Base-by-base conservation (phyloP, 305 asterid species). In the Stenogyne calaminthoides region DNA sequence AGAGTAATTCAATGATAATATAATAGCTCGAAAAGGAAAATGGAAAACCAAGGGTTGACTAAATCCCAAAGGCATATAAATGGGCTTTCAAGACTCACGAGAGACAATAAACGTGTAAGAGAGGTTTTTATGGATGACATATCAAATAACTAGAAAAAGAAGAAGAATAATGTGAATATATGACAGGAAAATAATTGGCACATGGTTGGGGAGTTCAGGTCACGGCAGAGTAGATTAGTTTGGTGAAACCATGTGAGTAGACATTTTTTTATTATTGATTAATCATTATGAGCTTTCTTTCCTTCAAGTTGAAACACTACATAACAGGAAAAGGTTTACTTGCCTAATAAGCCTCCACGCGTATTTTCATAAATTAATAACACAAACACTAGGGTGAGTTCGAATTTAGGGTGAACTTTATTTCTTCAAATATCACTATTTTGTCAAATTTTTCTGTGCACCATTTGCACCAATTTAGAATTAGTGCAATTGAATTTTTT, bases 201-300 rank as follows among this genome's bases (percentile, higher is more conserved):
- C 74, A 71, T 71, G 74, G 69, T 51, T 32, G 25, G 62, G 64
- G 56, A 42, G 64, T 69, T 76, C 39, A 52, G 71, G 51, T 25
- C 19, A 18, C 67, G 47, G 71, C 60, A 76, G 55, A 76, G 72
- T 54, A 49, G 67, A 63, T 76, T 58, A 39, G 51, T 59, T 77
- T 71, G 81, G 77, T 77, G 70, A 34, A 59, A 34, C 22, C 81
- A 77, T 77, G 76, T 77, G 69, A 64, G 57, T 29, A 42, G 44
- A 40, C 49, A 25, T 37, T 59, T 32, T 32, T 32, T 19, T 18
- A 15, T 55, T 73, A 39, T 47, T 29, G 9, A 14, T 67, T n/a
- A 25, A 25, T 25, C 29, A n/a, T n/a, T n/a, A n/a, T n/a, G n/a
- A n/a, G n/a, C n/a, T n/a, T n/a, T n/a, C n/a, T n/a, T n/a, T n/a